phyloP scores from a whole-genome alignment of 1,139 yeast species.

The Suhomyces terraborum region DNA sequence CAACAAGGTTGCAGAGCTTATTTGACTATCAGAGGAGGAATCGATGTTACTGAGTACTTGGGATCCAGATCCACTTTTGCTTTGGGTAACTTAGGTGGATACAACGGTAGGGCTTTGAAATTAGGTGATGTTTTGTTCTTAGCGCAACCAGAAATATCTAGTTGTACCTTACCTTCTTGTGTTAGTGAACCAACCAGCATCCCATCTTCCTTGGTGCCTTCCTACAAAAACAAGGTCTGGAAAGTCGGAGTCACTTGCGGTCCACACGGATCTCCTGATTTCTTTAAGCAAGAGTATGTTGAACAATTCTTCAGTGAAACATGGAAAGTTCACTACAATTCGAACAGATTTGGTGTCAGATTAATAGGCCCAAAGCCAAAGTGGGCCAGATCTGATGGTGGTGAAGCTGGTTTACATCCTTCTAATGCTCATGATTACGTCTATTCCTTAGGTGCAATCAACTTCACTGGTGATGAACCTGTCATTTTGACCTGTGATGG shows the following conservation, averaged over 20 bases:
- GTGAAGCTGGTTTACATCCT: constrained; percentile 97
- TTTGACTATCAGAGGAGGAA: constrained; percentile 87
- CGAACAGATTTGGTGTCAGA: constrained; percentile 94
- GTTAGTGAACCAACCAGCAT: constrained; percentile 59
- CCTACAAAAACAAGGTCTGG: constrained; percentile 64
- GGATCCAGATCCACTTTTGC: constrained; percentile 98
- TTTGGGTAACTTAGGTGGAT: constrained; percentile 91
- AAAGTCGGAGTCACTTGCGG: constrained; percentile 91
- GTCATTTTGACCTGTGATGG: constrained; percentile 97
- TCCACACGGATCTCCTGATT: constrained; percentile 97
- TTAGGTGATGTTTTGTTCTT: constrained; percentile 88
- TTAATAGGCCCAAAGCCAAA: constrained; percentile 92
- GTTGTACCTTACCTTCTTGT: constrained; percentile 74
- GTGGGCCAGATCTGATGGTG: constrained; percentile 98
- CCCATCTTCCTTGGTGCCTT: constrained; percentile 62
- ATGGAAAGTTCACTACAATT: constrained; percentile 97
- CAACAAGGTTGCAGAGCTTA: constrained; percentile 85
- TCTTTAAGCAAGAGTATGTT: constrained; percentile 76
- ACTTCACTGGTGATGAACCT: constrained; percentile 98
- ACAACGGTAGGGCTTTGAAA: constrained; percentile 87
- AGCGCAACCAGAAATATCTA: constrained; percentile 71
- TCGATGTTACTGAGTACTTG: constrained; percentile 89
- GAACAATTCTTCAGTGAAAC: constrained; percentile 69
- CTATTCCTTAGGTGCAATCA: constrained; percentile 92
- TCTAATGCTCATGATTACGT: constrained; percentile 97